phyloP scores from a whole-genome alignment of 306 rosid species.

The Datisca glomerata region DNA sequence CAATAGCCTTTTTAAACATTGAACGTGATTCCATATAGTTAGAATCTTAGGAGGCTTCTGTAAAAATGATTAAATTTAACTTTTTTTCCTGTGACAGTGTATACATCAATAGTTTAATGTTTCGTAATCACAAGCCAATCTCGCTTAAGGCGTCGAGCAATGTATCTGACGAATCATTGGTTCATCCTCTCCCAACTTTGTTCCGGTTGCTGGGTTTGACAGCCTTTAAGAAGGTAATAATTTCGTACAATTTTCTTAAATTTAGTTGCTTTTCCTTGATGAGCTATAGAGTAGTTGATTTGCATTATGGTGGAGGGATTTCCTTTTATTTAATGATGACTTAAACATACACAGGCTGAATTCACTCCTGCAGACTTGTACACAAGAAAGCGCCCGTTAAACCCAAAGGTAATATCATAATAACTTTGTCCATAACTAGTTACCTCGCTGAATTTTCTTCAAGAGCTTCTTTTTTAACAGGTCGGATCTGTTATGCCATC shows the following conservation, averaged over 20 bases:
- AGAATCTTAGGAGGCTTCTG: not conserved
- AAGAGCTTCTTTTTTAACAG: constrained; percentile 20
- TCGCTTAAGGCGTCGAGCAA: constrained; percentile 58
- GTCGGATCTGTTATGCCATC: constrained; percentile 36
- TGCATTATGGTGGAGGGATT: too few species aligned
- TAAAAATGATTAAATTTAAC: not conserved
- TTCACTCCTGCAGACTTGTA: constrained; percentile 69
- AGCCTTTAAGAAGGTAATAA: constrained; percentile 67
- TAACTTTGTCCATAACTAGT: constrained; percentile 7
- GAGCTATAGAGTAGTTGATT: too few species aligned
- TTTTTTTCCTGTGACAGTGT: constrained; percentile 35
- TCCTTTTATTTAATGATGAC: not conserved
- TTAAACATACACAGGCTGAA: constrained; percentile 42
- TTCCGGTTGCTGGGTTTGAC: constrained; percentile 65
- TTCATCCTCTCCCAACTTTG: constrained; percentile 79
- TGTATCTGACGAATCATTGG: constrained; percentile 56
- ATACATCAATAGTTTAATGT: constrained; percentile 56
- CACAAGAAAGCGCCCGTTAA: constrained; percentile 65
- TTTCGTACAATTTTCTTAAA: not conserved
- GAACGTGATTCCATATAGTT: too few species aligned
- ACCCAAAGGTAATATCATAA: constrained; percentile 31
- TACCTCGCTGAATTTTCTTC: constrained; percentile 2
- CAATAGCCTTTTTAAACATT: too few species aligned
- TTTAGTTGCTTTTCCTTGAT: not conserved
- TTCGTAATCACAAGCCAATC: constrained; percentile 51